These are phyloP conservation scores for Mycosarcoma maydis DNA, from an alignment of 1,284 basidiomycete genomes.

Conservation along the genomic window DNA sequence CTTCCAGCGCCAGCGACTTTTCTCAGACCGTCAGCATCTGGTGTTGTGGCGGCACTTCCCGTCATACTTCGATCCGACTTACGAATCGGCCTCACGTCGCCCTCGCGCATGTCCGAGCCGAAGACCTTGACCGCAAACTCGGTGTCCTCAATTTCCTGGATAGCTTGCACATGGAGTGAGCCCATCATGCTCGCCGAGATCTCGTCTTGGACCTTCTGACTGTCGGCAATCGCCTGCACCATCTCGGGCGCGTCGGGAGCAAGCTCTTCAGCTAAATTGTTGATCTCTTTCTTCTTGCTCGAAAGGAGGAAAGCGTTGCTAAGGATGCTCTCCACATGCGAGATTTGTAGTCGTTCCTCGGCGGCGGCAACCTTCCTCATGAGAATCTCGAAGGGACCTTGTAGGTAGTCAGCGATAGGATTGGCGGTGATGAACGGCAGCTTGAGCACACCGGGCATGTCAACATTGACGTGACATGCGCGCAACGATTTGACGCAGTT, in stretches of 20 bases:
- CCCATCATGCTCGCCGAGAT: slow-evolving; percentile 38
- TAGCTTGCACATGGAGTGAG: slow-evolving; percentile 27
- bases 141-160: slow-evolving; percentile 35
- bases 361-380: slow-evolving; percentile 34
- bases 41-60: slow-evolving; percentile 12
- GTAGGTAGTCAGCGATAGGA: slow-evolving; percentile 32
- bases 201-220: slow-evolving; percentile 36
- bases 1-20: background rate
- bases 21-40: slow-evolving; percentile 11
- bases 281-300: slow-evolving; percentile 32
- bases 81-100: slow-evolving; percentile 20
- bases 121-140: slow-evolving; percentile 39
- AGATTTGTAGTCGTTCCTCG: slow-evolving; percentile 37
- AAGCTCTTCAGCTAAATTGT: slow-evolving; percentile 26
- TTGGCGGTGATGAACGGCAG: slow-evolving; percentile 36
- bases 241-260: slow-evolving; percentile 34
- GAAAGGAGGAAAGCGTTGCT: slow-evolving; percentile 22
- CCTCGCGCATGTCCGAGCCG: slow-evolving; percentile 33
- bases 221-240: slow-evolving; percentile 43
- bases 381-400: slow-evolving; percentile 41
- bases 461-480: slow-evolving; percentile 31
- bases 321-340: slow-evolving; percentile 37
- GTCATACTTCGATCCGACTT: slow-evolving; percentile 5
- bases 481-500: slow-evolving; percentile 45
- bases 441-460: slow-evolving; percentile 34